Conservation (phyloP, 495 filamentous ascomycete species). For the Lindgomyces ingoldianus region DNA sequence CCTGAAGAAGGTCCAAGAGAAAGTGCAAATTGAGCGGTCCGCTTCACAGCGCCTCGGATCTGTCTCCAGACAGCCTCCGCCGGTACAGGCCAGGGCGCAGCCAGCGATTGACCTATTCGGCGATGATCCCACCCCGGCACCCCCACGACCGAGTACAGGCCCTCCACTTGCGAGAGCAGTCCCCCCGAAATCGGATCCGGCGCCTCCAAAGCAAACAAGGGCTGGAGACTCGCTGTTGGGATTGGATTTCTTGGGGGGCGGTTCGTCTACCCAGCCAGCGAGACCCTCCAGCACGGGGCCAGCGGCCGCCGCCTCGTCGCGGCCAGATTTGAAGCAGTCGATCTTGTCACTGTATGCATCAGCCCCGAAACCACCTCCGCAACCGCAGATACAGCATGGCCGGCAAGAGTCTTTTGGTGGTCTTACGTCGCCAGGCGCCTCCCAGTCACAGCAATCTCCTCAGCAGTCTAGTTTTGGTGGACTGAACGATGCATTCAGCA, state of each 20-base stretch:
- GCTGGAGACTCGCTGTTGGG: conserved; percentile 85
- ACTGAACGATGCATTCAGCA: conserved; percentile 84
- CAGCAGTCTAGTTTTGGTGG: conserved; percentile 63
- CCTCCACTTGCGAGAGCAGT: conserved; percentile 58
- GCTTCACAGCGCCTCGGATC: conserved; percentile 54
- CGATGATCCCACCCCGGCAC: conserved; percentile 57
- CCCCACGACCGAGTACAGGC: conserved; percentile 66
- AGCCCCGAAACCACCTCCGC: conserved; percentile 51
- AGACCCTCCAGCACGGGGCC: conserved; percentile 69
- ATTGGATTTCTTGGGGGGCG: conserved; percentile 88
- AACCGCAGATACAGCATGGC: conserved; percentile 63
- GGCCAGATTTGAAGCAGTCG: conserved; percentile 94
- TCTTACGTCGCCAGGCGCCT: conserved; percentile 52
- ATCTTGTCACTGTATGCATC: conserved; percentile 94
- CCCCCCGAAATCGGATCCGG: conserved; percentile 63
- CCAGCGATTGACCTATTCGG: conserved; percentile 64
- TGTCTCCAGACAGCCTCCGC: conserved; percentile 48
- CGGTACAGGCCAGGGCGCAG: conserved; percentile 47
- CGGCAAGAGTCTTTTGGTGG: conserved; percentile 65
- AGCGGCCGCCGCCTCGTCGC: conserved; percentile 62
- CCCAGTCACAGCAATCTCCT: conserved; percentile 35
- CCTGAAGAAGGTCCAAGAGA: conserved; percentile 71
- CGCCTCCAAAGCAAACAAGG: conserved; percentile 65
- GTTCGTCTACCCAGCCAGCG: conserved; percentile 61
- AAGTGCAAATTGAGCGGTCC: conserved; percentile 66